Evolutionary conservation across 371 early-diverging fungal species (phyloP), one percentile per base, ranked within the genome.

Genomic region (Thermomucor indicae-seudaticae): DNA sequence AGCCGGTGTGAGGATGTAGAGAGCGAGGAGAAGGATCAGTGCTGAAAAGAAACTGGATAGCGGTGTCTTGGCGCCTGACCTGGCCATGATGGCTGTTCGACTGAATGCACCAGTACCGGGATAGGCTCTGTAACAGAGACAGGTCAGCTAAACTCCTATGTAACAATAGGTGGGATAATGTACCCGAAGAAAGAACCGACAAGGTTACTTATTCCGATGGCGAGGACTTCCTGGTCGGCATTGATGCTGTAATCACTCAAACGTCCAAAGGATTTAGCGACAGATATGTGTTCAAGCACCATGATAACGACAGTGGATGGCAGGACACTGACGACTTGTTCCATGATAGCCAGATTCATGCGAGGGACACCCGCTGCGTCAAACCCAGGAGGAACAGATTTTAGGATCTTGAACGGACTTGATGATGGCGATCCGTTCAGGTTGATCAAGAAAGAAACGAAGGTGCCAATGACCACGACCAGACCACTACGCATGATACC

Each of bases 51-150:
- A 58, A 16, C 90, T 88, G 1, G 90, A 88, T 4, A 90, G 57
- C 0, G 96, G 93, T 0, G 93, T 89, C 39, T 84, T 73, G 20
- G 86, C 89, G 4, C 93, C 92, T 11, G 88, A 82, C 43, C 83
- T 68, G 35, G 81, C 67, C 75, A 90, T 91, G 55, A 94, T 80
- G 17, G 93, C 90, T 0, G 91, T 86, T 47, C 96, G 84, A 14
- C 90, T 89, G 58, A 96, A 93, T 3, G 92, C 89, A 16, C 94
- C 95, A 27, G 92, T 91, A 6, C 86, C 85, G 11, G 95, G 89
- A 65, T 84, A 92, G 0, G 83, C 88, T 12, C 89, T 85, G 38
- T 19, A n/a, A 23, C 16, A 14, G 29, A 11, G 17, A 40, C 20
- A 11, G 17, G 19, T 38, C 20, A 45, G 28, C 39, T 14, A 34